A percentile compares a stretch with the other conserved stretches of the same genome.
Evolutionary conservation across 2,329 filamentous ascomycete genomes (phyloP).

Genomic region (Colletotrichum sp.): DNA sequence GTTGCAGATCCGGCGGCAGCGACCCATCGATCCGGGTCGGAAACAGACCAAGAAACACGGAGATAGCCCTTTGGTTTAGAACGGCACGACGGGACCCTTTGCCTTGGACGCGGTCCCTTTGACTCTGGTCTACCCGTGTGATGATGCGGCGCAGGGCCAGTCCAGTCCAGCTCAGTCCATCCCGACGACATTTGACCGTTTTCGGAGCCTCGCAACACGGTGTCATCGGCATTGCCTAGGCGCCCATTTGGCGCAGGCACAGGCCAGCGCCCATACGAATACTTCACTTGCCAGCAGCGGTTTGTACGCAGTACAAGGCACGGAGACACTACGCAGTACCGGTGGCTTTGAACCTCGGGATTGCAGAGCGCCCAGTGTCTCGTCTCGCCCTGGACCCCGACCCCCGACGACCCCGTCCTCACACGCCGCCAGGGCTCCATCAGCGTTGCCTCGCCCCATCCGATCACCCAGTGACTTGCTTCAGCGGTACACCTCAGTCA

Average conservation of each 20-base stretch:
- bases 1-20: slow-evolving; percentile 10
- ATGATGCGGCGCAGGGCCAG: not conserved
- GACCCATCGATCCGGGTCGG: slow-evolving; percentile 10
- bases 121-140: not conserved
- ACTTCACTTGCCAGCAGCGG: not conserved
- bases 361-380: not conserved
- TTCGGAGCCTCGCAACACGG: slow-evolving; percentile 15
- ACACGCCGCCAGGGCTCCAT: not conserved
- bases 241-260: slow-evolving; percentile 6
- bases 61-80: not conserved
- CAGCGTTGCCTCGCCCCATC: slow-evolving; percentile 14
- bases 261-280: not conserved
- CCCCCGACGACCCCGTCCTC: not conserved
- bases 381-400: slow-evolving; percentile 14
- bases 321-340: not conserved
- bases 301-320: not conserved
- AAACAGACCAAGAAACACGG: not conserved
- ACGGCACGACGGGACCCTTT: not conserved
- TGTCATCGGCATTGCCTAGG: slow-evolving; percentile 13
- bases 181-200: not conserved
- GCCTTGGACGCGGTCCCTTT: not conserved
- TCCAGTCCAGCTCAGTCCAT: not conserved
- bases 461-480: slow-evolving; percentile 1
- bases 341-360: not conserved
- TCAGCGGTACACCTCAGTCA: not conserved